Evolutionary conservation across 805 yeast species (phyloP), one percentile per base, ranked within the genome.

Genomic region (Kodamaea jinghongensis): DNA sequence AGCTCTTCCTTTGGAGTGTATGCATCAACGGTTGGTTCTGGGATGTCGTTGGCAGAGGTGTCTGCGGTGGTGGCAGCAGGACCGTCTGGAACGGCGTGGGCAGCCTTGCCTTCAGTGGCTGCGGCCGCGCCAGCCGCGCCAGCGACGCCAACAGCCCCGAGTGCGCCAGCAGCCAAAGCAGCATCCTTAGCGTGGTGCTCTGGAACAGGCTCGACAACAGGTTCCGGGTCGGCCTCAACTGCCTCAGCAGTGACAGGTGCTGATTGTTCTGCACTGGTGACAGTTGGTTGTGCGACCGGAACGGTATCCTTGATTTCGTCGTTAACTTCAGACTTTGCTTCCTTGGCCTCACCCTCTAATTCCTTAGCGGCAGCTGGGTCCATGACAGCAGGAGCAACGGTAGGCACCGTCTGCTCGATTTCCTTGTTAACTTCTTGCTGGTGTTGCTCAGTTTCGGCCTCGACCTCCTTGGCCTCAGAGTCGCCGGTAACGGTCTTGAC

Each of bases 141-240:
- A 36, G 53, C 48, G 40, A 44, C 50, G 41, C 42, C 46, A 31
- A 47, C 51, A 17, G 51, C 55, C 31, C 47, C 51, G 11, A 47
- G 46, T 31, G 40, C 51, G 29, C 37, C 34, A 22, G 29, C 42
- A 17, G 11, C 39, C 10, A 31, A 27, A 31, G 17, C 34, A 31
- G 36, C 35, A 17, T 17, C 33, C 10, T 12, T 15, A 13, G 16
- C 31, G 16, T 16, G 26, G 15, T 32, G 23, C 31, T 14, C 39
- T 8, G 17, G 16, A n/a, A 37, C 35, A 16, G 40, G 31, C 28
- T 37, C 40, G 10, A 27, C 29, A 27, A 27, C 23, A 20, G 14
- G 29, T 15, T 12, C 32, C 16, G 32, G 32, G 6, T 29, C 32
- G 6, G 36, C 14, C 12, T 26, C 30, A 31, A 31, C 34, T 4